Conservation (phyloP, 176 grass and related monocot genomes). For the Rhipidocladum racemiflorum region DNA sequence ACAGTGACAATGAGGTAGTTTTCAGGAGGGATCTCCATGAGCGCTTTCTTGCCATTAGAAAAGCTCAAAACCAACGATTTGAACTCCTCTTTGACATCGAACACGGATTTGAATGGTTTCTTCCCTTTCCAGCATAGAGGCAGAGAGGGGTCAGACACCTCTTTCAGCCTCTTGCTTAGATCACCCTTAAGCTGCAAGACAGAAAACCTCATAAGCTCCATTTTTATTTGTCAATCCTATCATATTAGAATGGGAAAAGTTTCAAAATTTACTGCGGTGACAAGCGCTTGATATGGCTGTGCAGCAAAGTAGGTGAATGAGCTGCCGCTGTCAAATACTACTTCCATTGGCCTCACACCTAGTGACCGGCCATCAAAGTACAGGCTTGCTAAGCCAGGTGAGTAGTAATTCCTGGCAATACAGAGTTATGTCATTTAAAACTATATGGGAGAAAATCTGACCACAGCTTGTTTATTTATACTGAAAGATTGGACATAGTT, state of each 20-base stretch:
- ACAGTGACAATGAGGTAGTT: conserved; percentile 97
- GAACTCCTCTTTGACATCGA: conserved; percentile 87
- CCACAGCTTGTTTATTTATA: not conserved
- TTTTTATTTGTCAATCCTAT: conserved; percentile 8
- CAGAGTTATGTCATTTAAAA: not conserved
- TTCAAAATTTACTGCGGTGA: conserved; percentile 55
- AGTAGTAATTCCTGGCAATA: conserved; percentile 82
- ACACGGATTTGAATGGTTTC: conserved; percentile 75
- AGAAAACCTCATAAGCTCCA: conserved; percentile 21
- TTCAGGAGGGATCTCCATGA: conserved; percentile 85
- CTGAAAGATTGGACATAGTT: not conserved
- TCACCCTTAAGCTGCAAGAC: conserved; percentile 61
- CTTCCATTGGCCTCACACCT: conserved; percentile 59
- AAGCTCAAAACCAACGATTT: conserved; percentile 71
- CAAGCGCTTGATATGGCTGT: conserved; percentile 72
- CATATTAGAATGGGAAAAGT: not conserved
- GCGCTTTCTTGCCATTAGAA: conserved; percentile 51
- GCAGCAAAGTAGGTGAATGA: conserved; percentile 90
- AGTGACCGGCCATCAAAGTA: conserved; percentile 55
- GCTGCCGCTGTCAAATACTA: conserved; percentile 89
- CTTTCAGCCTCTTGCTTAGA: conserved; percentile 59
- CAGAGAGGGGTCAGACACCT: conserved; percentile 60
- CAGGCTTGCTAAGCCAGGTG: conserved; percentile 77
- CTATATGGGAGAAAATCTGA: not conserved
- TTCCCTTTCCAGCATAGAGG: conserved; percentile 91